Conservation (phyloP, 495 filamentous ascomycete species). For the Aspergillus panamensis region DNA sequence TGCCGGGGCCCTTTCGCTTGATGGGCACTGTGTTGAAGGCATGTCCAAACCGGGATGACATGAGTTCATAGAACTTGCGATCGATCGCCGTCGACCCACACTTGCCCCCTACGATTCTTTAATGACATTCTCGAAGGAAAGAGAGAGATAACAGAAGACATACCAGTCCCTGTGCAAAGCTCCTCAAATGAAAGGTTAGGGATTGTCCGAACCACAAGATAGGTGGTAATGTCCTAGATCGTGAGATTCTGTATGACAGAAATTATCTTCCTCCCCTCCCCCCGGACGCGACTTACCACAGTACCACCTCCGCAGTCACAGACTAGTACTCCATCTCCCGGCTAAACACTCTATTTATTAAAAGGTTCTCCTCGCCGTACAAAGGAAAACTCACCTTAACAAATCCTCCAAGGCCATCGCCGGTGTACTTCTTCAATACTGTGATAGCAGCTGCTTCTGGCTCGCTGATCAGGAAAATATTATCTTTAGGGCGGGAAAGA, state of each 20-base stretch:
- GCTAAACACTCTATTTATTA: background rate
- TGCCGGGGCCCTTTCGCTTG: conserved; percentile 19
- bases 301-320: conserved; percentile 41
- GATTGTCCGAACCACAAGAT: conserved; percentile 27
- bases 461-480: conserved; percentile 45
- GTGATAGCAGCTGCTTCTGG: conserved; percentile 49
- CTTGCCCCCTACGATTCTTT: conserved; percentile 29
- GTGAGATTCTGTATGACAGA: background rate
- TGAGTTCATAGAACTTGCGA: conserved; percentile 41
- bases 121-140: background rate
- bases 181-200: conserved; percentile 27
- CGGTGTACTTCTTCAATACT: background rate
- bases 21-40: conserved; percentile 13
- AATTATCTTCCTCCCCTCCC: background rate
- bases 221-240: conserved; percentile 32
- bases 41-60: conserved; percentile 31
- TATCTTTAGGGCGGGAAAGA: conserved; percentile 5
- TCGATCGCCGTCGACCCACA: conserved; percentile 55
- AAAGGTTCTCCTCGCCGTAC: too few species aligned
- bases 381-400: conserved; percentile 2
- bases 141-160: background rate
- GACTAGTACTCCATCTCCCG: conserved; percentile 20
- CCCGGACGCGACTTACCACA: conserved; percentile 20
- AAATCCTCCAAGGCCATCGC: background rate
- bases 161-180: conserved; percentile 12